Evolutionary conservation across 257 asterid genomes (phyloP), one percentile per base, ranked within the genome.

Genomic region (Nicotiana benthamiana): DNA sequence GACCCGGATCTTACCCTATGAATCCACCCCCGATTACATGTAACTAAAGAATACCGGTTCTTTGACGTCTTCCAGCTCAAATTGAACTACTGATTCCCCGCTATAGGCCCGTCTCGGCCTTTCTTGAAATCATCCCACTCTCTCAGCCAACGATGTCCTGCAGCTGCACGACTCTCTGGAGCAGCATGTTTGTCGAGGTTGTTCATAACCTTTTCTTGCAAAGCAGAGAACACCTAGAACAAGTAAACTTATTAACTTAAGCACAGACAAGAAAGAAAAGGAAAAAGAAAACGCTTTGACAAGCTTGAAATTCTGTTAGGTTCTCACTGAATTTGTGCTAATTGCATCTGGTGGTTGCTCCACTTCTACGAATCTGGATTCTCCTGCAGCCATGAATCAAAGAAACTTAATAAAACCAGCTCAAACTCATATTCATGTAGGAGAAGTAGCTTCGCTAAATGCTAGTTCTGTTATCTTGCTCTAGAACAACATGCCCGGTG

Each of bases 341-440:
- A 94, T 85, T 53, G 89, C 84, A 80, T 90, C 97, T 1, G 98
- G 98, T 30, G 98, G 94, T 80, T 86, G 92, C 86, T 91, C 98
- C 98, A 92, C 86, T 89, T 92, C 98, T 98, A 95, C 22, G 93
- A 88, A 88, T 95, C 98, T 1, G 98, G 98, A 86, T 90, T 95
- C 84, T 95, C 98, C 98, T 95, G 92, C 81, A 84, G 59, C 66
- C 20, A 5, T 24, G 36, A 75, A 72, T 64, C 79, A 54, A 82
- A 15, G 6, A 32, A n/a, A 30, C 51, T 27, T 51, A 46, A 67
- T 36, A 34, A 82, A n/a, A 12, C 43, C 28, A 46, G 18, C 22
- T 53, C 32, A 3, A 30, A 20, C 13, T 75, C 11, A 79, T 30
- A 20, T 12, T 54, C 67, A 4, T 36, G 20, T 57, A 56, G 24